A percentile compares a stretch with the other conserved stretches of the same genome.
Evolutionary conservation across 192 early-diverging fungal species (phyloP).

Genomic region (Rhizoclosmatium sp.): DNA sequence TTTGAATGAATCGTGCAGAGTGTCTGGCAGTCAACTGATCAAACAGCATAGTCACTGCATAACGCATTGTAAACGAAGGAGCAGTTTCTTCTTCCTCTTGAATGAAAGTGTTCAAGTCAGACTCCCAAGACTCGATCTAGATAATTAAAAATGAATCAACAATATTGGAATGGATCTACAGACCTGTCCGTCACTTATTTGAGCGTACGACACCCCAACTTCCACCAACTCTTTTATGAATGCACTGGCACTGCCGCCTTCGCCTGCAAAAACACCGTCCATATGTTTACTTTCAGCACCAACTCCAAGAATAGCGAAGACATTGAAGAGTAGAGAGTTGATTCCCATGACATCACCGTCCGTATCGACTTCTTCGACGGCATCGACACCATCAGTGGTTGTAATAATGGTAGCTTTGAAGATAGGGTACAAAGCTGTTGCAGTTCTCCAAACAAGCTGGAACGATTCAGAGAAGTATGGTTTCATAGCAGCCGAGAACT

Average conservation of each 20-base stretch:
- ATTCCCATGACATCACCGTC: slow-evolving; percentile 28
- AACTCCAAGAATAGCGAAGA: slow-evolving; percentile 22
- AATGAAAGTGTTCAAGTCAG: slow-evolving; percentile 18
- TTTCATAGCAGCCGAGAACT: slow-evolving; percentile 12
- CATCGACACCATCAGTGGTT: slow-evolving; percentile 10
- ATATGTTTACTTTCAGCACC: slow-evolving; percentile 19
- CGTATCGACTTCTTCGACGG: slow-evolving; percentile 29
- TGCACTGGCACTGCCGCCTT: background rate
- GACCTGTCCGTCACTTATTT: slow-evolving; percentile 28
- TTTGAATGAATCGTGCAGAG: background rate
- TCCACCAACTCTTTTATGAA: slow-evolving; percentile 20
- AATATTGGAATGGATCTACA: background rate
- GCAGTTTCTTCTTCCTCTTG: slow-evolving; percentile 34
- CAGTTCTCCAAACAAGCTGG: slow-evolving; percentile 17
- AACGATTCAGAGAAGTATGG: slow-evolving; percentile 1
- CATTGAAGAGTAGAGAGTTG: slow-evolving; percentile 20
- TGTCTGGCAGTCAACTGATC: slow-evolving; percentile 28
- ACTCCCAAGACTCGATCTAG: slow-evolving; percentile 30
- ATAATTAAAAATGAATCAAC: background rate
- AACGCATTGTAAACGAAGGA: slow-evolving; percentile 28
- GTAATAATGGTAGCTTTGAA: slow-evolving; percentile 21
- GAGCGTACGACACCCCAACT: slow-evolving; percentile 8
- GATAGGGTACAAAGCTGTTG: slow-evolving; percentile 18
- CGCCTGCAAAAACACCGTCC: background rate
- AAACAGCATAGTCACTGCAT: slow-evolving; percentile 28